phyloP scores from a whole-genome alignment of 495 filamentous ascomycete species.

The Bacidia gigantensis region DNA sequence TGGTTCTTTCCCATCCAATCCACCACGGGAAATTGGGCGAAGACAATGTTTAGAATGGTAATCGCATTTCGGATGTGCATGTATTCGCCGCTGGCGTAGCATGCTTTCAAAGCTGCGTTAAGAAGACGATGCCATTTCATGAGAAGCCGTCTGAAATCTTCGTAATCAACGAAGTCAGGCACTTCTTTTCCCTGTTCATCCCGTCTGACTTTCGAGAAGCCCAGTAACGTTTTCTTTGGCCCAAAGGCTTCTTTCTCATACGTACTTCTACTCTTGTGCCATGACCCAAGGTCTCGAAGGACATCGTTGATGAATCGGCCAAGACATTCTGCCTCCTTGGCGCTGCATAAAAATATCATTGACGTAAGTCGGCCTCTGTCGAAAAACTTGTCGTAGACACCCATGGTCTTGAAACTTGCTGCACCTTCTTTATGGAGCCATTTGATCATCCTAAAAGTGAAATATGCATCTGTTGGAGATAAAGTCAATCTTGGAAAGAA shows the following conservation, averaged over 20 bases:
- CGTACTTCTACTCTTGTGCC: conserved; percentile 62
- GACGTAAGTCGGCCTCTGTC: conserved; percentile 60
- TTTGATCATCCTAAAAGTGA: conserved; percentile 68
- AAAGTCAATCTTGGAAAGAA: conserved; percentile 74
- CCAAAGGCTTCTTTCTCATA: conserved; percentile 75
- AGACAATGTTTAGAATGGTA: conserved; percentile 68
- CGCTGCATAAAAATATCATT: conserved; percentile 75
- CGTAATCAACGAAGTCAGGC: conserved; percentile 57
- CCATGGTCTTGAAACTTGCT: conserved; percentile 75
- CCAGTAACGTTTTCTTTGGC: conserved; percentile 44
- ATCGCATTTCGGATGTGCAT: conserved; percentile 98
- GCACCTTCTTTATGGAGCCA: conserved; percentile 71
- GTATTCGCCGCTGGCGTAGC: conserved; percentile 71
- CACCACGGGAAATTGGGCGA: conserved; percentile 70
- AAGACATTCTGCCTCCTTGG: conserved; percentile 79
- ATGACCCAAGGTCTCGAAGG: conserved; percentile 60
- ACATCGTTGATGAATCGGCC: conserved; percentile 76
- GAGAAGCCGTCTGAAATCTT: conserved; percentile 70
- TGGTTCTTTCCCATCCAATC: conserved; percentile 75
- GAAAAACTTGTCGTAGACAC: conserved; percentile 73
- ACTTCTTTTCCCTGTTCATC: conserved; percentile 50
- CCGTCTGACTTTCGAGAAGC: conserved; percentile 44
- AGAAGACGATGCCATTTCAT: conserved; percentile 83
- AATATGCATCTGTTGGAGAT: conserved; percentile 76
- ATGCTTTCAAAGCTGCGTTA: conserved; percentile 58